Conservation (phyloP, 768 basidiomycete species). For the Pleurotus sapidus region DNA sequence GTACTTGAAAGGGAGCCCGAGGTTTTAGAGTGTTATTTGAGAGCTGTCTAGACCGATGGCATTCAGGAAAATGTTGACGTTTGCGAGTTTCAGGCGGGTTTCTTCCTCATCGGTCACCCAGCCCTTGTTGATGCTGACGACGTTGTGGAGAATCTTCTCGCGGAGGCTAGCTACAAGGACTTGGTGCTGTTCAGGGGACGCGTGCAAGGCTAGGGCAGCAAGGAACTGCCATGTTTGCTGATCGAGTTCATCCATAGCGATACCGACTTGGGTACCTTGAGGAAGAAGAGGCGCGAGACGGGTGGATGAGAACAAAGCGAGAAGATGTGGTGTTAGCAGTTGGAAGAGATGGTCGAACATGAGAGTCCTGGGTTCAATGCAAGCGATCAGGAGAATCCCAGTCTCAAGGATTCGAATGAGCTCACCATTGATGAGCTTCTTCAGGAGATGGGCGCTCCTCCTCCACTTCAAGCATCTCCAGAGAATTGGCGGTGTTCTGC, state of each 20-base stretch:
- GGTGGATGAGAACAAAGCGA: conserved; percentile 86
- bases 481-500: conserved; percentile 53
- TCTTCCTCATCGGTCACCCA: conserved; percentile 73
- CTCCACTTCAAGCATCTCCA: conserved; percentile 34
- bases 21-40: conserved; percentile 58
- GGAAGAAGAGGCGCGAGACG: conserved; percentile 48
- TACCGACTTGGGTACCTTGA: conserved; percentile 19
- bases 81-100: conserved; percentile 74
- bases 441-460: conserved; percentile 61
- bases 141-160: conserved; percentile 93
- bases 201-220: conserved; percentile 83
- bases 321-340: conserved; percentile 71
- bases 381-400: conserved; percentile 1
- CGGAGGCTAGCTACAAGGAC: conserved; percentile 79
- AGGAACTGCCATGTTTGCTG: conserved; percentile 96
- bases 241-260: conserved; percentile 65
- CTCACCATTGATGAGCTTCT: conserved; percentile 75
- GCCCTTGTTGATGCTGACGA: conserved; percentile 74
- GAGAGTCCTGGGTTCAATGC: conserved; percentile 57
- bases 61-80: conserved; percentile 90
- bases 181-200: conserved; percentile 85
- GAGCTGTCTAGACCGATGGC: conserved; percentile 69
- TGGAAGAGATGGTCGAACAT: conserved; percentile 89
- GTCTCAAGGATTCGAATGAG: background rate
- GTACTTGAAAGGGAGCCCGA: background rate